Evolutionary conservation across 257 asterid species (phyloP).

Genomic region (Solanum sejunctum): DNA sequence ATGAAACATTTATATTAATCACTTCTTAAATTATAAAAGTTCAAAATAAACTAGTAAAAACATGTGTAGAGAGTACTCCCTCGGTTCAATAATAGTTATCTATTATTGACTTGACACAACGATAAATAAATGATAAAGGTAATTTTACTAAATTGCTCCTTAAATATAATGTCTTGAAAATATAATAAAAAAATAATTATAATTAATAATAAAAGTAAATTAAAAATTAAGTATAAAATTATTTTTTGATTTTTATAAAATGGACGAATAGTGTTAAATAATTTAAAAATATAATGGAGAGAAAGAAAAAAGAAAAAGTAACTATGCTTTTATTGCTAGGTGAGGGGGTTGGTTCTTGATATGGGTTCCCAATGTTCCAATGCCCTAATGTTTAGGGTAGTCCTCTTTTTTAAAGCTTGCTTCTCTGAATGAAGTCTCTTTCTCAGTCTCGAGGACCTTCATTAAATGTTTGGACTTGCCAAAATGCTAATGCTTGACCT

Average conservation of each 20-base stretch:
- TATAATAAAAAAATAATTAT: too few relatives aligned
- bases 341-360: neutral
- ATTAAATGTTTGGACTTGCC: neutral
- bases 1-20: neutral
- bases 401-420: neutral
- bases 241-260: too few relatives aligned
- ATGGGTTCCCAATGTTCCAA: neutral
- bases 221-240: too few relatives aligned
- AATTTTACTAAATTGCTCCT: too few relatives aligned
- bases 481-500: neutral
- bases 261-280: accelerated
- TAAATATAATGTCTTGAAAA: too few relatives aligned
- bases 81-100: too few relatives aligned
- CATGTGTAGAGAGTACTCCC: too few relatives aligned
- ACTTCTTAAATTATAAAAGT: neutral
- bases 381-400: neutral
- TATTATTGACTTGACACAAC: too few relatives aligned
- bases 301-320: neutral
- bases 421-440: neutral
- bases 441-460: neutral
- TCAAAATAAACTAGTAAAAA: neutral
- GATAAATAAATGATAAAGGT: too few relatives aligned
- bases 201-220: too few relatives aligned
- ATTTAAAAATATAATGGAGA: too few relatives aligned
- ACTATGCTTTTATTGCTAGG: neutral